These are phyloP conservation scores for Biscutella laevigata DNA, from an alignment of 441 rosid species.

Conservation along the genomic window DNA sequence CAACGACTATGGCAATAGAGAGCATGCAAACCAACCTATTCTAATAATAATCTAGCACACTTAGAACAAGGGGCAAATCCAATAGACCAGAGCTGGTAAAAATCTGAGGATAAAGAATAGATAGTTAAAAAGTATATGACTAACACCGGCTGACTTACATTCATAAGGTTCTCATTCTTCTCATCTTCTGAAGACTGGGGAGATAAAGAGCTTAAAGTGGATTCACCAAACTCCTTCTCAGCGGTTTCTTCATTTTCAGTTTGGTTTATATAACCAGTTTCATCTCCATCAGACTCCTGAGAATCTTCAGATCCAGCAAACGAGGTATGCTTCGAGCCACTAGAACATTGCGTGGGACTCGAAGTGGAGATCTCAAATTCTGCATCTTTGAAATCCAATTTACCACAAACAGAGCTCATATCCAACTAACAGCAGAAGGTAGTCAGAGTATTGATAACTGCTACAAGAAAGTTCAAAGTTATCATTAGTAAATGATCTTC, in stretches of 20 bases:
- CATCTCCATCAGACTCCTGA: constrained; percentile 35
- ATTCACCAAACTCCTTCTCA: constrained; percentile 22
- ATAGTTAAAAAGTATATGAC: not conserved
- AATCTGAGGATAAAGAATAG: not conserved
- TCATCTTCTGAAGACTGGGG: constrained; percentile 23
- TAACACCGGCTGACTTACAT: constrained; percentile 27
- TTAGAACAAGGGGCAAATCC: no score
- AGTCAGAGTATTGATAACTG: constrained; percentile 18
- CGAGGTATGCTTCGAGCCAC: constrained; percentile 6
- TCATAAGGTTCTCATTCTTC: constrained; percentile 25
- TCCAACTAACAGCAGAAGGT: constrained; percentile 17
- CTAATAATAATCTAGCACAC: no score
- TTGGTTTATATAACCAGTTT: constrained; percentile 26
- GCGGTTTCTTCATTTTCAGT: constrained; percentile 24
- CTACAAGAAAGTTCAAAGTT: constrained; percentile 9
- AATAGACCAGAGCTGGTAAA: not conserved
- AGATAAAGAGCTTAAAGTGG: constrained; percentile 11
- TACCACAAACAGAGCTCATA: constrained; percentile 25
- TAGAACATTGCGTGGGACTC: constrained; percentile 12
- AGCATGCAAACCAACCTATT: no score
- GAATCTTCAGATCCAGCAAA: constrained; percentile 27
- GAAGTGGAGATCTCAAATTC: constrained; percentile 21
- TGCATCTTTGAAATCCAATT: constrained; percentile 22
- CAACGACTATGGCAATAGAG: no score
- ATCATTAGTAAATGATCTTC: not conserved